Conservation (phyloP, 768 basidiomycete species). For the Pleurotus tuber-regium region DNA sequence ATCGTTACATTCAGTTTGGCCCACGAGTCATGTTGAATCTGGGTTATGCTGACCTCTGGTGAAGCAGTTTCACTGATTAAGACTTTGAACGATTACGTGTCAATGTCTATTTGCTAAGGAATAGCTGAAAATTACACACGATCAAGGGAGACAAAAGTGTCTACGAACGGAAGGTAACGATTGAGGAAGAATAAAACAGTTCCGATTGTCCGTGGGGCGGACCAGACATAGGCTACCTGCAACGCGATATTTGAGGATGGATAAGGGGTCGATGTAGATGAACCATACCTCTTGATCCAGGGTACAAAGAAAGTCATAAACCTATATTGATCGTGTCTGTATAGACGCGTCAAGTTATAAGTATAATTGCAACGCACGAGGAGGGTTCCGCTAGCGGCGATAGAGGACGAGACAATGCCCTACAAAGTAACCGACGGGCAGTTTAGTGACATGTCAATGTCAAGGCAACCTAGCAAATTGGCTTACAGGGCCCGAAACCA, state of each 20-base stretch:
- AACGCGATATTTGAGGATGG: neutral
- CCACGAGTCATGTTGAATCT: too few species aligned
- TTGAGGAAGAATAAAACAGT: slow-evolving; percentile 25
- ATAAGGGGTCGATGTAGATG: neutral
- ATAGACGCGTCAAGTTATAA: neutral
- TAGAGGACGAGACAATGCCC: neutral
- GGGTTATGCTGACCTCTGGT: neutral
- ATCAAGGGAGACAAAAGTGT: slow-evolving; percentile 23
- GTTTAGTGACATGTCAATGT: neutral
- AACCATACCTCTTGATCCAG: slow-evolving; percentile 23
- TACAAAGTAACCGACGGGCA: neutral
- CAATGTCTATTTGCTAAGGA: neutral
- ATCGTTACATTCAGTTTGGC: too few species aligned
- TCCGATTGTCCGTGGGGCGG: slow-evolving; percentile 19
- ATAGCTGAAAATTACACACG: slow-evolving; percentile 6
- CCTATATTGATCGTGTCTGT: slow-evolving; percentile 11
- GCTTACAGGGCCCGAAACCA: neutral
- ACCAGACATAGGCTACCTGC: slow-evolving; percentile 25
- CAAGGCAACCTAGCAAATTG: neutral
- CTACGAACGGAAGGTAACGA: slow-evolving; percentile 30
- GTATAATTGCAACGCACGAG: neutral
- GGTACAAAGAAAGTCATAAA: slow-evolving; percentile 25
- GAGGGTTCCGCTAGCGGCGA: neutral
- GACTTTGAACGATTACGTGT: slow-evolving; percentile 1
- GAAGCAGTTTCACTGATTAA: neutral